Evolutionary conservation across 257 asterid genomes (phyloP), one percentile per base, ranked within the genome.

Genomic region (Solanum medicagineum): DNA sequence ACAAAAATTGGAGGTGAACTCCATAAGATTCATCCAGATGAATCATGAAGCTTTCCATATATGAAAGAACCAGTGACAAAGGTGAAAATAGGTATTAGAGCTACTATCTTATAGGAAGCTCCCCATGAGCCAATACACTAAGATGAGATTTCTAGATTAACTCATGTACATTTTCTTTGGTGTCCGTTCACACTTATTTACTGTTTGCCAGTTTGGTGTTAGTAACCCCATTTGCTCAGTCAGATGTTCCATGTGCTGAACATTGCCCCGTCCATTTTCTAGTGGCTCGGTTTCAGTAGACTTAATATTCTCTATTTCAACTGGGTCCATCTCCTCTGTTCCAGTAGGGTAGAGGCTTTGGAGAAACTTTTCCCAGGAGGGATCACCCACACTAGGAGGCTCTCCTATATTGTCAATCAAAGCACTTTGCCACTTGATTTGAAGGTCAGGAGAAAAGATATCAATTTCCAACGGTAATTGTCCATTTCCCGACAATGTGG

Each of bases 191-290:
- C 69, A 2, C 86, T 68, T 88, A 93, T 75, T 91, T 87, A 74
- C 85, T 85, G 29, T 29, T 29, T 29, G 29, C 29, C 29, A 29
- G 6, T 94, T 92, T 4, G 95, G 92, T 10, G 97, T 83, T 70
- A 96, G 97, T 85, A 86, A 94, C 60, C 90, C 99, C 98, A 96
- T 92, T 90, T 92, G 97, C 90, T 92, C 92, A 0, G 97, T 94
- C 55, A 96, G 93, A 84, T 90, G 89, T 8, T 93, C 93, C 97
- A 95, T 49, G 56, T 92, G 87, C 87, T 91, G 91, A 81, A 91
- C 45, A 44, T 90, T 90, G 79, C 90, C 91, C 95, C 95, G 90
- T 14, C 92, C 91, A 84, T 93, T 94, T 77, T 87, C 92, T 74
- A 47, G 19, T 4, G 89, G 80, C 59, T 89, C 86, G 13, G 81